A percentile compares a stretch with the other conserved stretches of the same genome.
Evolutionary conservation across 352 stramenopile genomes (phyloP).

Genomic region (Phytophthora gonapodyides): DNA sequence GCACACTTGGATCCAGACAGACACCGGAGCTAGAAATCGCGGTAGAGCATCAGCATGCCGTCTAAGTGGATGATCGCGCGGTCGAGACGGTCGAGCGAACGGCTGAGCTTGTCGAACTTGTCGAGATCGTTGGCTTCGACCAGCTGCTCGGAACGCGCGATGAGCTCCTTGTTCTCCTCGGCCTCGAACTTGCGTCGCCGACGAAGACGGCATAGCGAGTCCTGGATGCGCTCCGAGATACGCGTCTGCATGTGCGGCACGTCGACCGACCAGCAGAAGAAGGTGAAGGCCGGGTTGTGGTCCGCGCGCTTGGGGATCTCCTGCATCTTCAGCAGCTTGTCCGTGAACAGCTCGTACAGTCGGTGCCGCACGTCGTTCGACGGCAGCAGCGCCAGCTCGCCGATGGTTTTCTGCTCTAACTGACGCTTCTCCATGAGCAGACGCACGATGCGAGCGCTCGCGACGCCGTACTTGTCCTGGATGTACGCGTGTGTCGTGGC

Average conservation of each 20-base stretch:
- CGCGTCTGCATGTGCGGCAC: slow-evolving; percentile 62
- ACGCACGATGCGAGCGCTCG: slow-evolving; percentile 83
- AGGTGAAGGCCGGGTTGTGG: slow-evolving; percentile 88
- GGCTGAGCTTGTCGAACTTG: slow-evolving; percentile 88
- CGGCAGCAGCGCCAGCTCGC: slow-evolving; percentile 80
- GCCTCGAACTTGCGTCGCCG: slow-evolving; percentile 74
- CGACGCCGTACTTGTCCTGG: slow-evolving; percentile 79
- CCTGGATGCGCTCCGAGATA: slow-evolving; percentile 69
- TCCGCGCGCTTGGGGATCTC: slow-evolving; percentile 89
- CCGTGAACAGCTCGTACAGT: slow-evolving; percentile 80
- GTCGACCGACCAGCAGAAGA: slow-evolving; percentile 89
- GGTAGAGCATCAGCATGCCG: slow-evolving; percentile 89
- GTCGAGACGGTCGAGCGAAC: slow-evolving; percentile 83
- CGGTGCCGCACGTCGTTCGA: slow-evolving; percentile 81
- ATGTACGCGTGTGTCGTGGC: slow-evolving; percentile 84
- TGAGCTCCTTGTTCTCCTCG: slow-evolving; percentile 89
- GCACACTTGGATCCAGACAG: slow-evolving; percentile 2
- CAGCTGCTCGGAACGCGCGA: slow-evolving; percentile 85
- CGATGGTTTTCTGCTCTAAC: slow-evolving; percentile 87
- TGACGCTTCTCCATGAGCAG: slow-evolving; percentile 87
- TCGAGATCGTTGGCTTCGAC: slow-evolving; percentile 85
- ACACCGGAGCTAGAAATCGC: slow-evolving; percentile 68
- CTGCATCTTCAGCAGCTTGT: slow-evolving; percentile 81
- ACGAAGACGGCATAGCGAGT: slow-evolving; percentile 74
- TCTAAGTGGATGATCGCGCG: slow-evolving; percentile 84